Evolutionary conservation across 2,329 filamentous ascomycete genomes (phyloP).

Genomic region (Chaetothyriales sp.): DNA sequence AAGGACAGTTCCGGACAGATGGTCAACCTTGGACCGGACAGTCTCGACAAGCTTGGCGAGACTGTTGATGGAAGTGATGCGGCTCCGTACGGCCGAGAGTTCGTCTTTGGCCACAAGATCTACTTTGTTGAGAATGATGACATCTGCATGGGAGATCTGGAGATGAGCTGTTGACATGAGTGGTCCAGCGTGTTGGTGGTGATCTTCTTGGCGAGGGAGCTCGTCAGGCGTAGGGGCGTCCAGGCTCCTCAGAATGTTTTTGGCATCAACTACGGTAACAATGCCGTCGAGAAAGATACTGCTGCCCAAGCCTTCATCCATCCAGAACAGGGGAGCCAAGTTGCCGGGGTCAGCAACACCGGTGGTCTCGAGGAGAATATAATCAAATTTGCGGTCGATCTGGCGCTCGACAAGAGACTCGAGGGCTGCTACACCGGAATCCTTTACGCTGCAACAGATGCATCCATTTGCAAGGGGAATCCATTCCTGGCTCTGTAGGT

Average conservation of each 20-base stretch:
- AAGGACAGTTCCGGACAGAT: constrained; percentile 71
- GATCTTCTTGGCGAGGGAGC: constrained; percentile 32
- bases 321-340: constrained; percentile 91
- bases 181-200: constrained; percentile 38
- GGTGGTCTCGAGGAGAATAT: constrained; percentile 92
- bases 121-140: constrained; percentile 85
- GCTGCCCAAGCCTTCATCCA: constrained; percentile 88
- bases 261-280: constrained; percentile 87
- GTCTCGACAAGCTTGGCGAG: constrained; percentile 76
- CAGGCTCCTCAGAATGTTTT: constrained; percentile 72
- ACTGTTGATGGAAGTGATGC: constrained; percentile 76
- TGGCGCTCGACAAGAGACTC: constrained; percentile 91
- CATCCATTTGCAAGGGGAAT: constrained; percentile 92
- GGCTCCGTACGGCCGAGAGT: constrained; percentile 52
- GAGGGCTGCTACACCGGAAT: constrained; percentile 85
- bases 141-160: constrained; percentile 93
- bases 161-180: constrained; percentile 84
- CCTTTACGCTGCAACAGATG: constrained; percentile 96
- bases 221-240: constrained; percentile 48
- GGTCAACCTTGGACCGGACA: constrained; percentile 62
- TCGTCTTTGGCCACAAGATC: constrained; percentile 64
- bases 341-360: constrained; percentile 92
- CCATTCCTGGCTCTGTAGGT: constrained; percentile 80
- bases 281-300: constrained; percentile 95
- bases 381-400: constrained; percentile 66